Percentiles rank a stretch among this genome's conserved stretches.
These are phyloP conservation scores for Sporothrix pallida DNA, from an alignment of 2,329 filamentous ascomycete species.

Conservation along the genomic window DNA sequence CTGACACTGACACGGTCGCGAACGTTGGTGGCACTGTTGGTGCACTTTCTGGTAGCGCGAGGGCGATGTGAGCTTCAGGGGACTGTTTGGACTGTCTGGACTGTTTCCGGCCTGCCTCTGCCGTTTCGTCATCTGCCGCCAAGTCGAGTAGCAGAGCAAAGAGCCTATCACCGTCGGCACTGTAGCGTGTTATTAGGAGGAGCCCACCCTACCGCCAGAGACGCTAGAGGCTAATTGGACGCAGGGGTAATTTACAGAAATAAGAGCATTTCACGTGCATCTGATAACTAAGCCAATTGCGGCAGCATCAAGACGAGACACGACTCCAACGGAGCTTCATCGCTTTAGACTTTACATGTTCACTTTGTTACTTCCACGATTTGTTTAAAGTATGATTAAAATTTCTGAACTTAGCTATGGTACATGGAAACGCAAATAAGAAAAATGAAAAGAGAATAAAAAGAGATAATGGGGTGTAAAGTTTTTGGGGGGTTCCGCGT, in stretches of 20 bases:
- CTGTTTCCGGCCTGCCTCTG: slow-evolving; percentile 20
- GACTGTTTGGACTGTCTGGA: neutral
- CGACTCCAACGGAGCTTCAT: neutral
- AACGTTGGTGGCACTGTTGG: slow-evolving; percentile 11
- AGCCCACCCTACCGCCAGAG: neutral
- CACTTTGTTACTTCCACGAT: neutral
- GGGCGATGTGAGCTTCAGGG: neutral
- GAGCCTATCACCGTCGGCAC: neutral
- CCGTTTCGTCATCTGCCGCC: slow-evolving; percentile 28
- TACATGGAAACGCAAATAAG: slow-evolving; percentile 31
- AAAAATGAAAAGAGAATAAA: slow-evolving; percentile 10
- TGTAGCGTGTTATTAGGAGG: neutral
- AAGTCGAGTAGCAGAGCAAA: neutral
- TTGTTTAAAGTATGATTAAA: slow-evolving; percentile 24
- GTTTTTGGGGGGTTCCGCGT: neutral
- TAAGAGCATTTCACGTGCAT: neutral
- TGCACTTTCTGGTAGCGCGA: neutral
- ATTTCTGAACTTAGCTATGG: slow-evolving; percentile 34
- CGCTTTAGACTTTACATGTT: neutral
- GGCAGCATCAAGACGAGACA: neutral
- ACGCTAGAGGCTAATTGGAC: neutral
- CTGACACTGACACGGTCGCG: slow-evolving; percentile 17
- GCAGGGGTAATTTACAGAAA: slow-evolving; percentile 5
- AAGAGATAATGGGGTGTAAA: neutral
- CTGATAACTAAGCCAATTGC: neutral